phyloP scores from a whole-genome alignment of 805 yeast genomes.

The Ascoidea tarda region DNA sequence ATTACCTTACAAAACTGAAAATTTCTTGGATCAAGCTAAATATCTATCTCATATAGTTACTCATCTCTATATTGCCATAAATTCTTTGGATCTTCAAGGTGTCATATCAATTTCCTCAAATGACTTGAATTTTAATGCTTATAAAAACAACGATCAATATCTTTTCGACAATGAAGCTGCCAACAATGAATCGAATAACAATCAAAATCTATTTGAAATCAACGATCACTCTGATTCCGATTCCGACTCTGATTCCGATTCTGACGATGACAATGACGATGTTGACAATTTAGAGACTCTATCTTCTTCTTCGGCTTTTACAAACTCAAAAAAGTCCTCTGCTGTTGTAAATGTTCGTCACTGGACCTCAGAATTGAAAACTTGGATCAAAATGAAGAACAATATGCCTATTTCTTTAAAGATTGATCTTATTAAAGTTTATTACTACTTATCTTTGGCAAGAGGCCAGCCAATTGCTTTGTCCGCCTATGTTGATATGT shows the following conservation, averaged over 20 bases:
- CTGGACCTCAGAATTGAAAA: constrained; percentile 78
- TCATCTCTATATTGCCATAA: constrained; percentile 65
- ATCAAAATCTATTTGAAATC: constrained; percentile 16
- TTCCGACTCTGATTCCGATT: constrained; percentile 14
- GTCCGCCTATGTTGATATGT: constrained; percentile 45
- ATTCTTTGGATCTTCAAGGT: constrained; percentile 64
- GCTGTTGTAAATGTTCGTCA: constrained; percentile 62
- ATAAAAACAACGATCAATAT: constrained; percentile 23
- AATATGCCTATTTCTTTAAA: constrained; percentile 60
- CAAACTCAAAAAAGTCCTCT: constrained; percentile 31
- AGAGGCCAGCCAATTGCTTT: constrained; percentile 57
- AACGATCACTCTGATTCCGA: constrained; percentile 22
- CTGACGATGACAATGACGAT: constrained; percentile 21
- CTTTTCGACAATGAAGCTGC: constrained; percentile 23
- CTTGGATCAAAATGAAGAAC: constrained; percentile 66
- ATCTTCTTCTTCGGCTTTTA: neutral
- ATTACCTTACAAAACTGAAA: constrained; percentile 67
- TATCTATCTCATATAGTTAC: constrained; percentile 71
- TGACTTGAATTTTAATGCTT: constrained; percentile 33
- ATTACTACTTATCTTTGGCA: constrained; percentile 54
- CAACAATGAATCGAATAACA: constrained; percentile 22
- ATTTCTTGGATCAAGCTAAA: constrained; percentile 50
- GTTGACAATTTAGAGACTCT: constrained; percentile 18
- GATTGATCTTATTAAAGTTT: constrained; percentile 49
- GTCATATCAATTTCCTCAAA: constrained; percentile 49